A percentile compares a stretch with the other conserved stretches of the same genome.
These are phyloP conservation scores for Chaetomium fimeti DNA, from an alignment of 495 filamentous ascomycete species.

Conservation along the genomic window DNA sequence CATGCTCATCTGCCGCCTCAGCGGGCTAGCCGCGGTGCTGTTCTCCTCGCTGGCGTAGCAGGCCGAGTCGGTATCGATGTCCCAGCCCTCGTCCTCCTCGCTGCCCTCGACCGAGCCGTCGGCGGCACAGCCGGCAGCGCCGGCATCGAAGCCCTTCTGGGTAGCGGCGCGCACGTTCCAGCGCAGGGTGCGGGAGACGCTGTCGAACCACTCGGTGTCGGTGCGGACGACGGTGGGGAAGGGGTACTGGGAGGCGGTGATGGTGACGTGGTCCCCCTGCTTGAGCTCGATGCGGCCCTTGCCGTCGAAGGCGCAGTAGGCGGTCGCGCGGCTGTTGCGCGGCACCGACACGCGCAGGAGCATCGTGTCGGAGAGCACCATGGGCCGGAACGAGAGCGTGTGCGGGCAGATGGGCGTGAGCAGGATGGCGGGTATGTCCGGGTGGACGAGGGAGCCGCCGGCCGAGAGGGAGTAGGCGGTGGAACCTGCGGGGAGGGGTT, in stretches of 20 bases:
- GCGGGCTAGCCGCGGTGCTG: conserved; percentile 61
- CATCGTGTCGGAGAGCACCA: conserved; percentile 97
- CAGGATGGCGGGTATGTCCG: conserved; percentile 95
- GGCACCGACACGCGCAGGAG: conserved; percentile 86
- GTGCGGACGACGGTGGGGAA: conserved; percentile 88
- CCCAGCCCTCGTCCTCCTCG: conserved; percentile 62
- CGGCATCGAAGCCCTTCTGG: conserved; percentile 76
- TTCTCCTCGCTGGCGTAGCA: conserved; percentile 63
- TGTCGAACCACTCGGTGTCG: conserved; percentile 90
- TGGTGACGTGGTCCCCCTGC: conserved; percentile 89
- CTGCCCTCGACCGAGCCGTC: conserved; percentile 18
- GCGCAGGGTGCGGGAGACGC: conserved; percentile 79
- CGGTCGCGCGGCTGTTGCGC: conserved; percentile 76
- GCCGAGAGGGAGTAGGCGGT: conserved; percentile 96
- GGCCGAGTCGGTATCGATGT: conserved; percentile 80
- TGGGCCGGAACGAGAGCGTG: conserved; percentile 92
- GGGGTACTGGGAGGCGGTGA: conserved; percentile 90
- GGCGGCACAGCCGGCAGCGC: conserved; percentile 35
- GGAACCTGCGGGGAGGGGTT: conserved; percentile 52
- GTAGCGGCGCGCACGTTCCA: conserved; percentile 89
- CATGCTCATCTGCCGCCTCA: conserved; percentile 67
- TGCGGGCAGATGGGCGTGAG: conserved; percentile 97
- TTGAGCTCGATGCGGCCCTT: conserved; percentile 89
- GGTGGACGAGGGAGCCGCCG: conserved; percentile 91
- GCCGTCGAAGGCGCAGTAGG: conserved; percentile 95